phyloP scores from a whole-genome alignment of 371 early-diverging fungal species.

The Hamiltosporidium tvaerminnensis region DNA sequence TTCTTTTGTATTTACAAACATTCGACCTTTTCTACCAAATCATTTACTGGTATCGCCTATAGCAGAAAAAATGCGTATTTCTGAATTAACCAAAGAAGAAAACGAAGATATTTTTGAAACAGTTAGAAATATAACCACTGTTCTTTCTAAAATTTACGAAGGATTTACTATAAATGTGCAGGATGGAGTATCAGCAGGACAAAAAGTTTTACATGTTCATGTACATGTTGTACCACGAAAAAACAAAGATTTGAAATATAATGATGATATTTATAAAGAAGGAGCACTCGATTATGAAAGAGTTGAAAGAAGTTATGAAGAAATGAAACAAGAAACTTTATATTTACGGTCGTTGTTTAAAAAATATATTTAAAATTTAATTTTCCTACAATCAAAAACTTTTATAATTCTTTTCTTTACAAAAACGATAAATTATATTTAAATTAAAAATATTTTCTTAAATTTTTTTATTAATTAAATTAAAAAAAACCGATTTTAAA shows the following conservation, averaged over 20 bases:
- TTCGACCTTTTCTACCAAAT: constrained; percentile 34
- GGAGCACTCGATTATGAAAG: neutral
- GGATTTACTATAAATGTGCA: constrained; percentile 27
- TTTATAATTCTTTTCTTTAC: too few species aligned
- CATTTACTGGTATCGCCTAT: constrained; percentile 39
- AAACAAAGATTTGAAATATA: constrained; percentile 1
- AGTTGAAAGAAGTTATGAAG: neutral
- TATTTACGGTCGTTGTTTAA: too few species aligned
- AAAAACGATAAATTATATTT: too few species aligned
- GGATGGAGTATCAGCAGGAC: constrained; percentile 39
- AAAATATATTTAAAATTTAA: too few species aligned
- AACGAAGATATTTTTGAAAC: constrained; percentile 24
- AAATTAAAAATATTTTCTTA: too few species aligned
- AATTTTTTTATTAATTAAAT: too few species aligned
- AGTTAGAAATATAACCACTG: constrained; percentile 6
- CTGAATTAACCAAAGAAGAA: constrained; percentile 28
- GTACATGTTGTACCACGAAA: constrained; percentile 38
- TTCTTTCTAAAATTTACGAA: constrained; percentile 6
- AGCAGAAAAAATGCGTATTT: constrained; percentile 5
- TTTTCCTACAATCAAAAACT: too few species aligned
- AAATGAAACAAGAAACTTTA: neutral
- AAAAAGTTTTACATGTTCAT: constrained; percentile 38
- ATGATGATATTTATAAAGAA: too few species aligned
- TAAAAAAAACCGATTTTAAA: neutral
- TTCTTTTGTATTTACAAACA: constrained; percentile 27